Percentiles rank a stretch among this genome's conserved stretches.
Conservation (phyloP, 73 alveolate genomes). For the Paramecium octaurelia region DNA sequence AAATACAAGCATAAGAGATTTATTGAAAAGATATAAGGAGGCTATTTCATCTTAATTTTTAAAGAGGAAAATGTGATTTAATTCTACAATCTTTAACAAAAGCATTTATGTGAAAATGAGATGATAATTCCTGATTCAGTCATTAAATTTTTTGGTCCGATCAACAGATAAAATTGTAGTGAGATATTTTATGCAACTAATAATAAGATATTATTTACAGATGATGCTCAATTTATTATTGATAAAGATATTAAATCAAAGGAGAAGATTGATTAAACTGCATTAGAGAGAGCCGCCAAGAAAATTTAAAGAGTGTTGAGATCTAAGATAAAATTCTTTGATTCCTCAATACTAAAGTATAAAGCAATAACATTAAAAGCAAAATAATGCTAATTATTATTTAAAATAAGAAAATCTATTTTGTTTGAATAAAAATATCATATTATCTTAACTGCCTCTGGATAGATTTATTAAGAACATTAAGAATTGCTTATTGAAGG, state of each 20-base stretch:
- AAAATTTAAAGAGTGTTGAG: neutral
- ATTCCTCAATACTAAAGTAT: neutral
- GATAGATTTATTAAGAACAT: neutral
- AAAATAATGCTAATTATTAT: neutral
- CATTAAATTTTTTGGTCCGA: neutral
- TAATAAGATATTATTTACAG: neutral
- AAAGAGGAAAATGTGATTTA: neutral
- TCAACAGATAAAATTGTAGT: neutral
- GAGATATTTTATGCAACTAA: neutral
- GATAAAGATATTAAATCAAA: neutral
- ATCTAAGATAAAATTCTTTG: neutral
- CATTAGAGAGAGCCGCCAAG: neutral
- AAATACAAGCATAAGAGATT: neutral
- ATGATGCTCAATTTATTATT: neutral
- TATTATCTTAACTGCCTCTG: neutral
- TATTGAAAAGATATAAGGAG: neutral
- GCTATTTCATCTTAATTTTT: neutral
- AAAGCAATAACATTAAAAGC: neutral
- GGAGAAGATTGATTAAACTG: neutral
- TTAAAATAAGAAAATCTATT: neutral
- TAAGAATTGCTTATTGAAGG: neutral
- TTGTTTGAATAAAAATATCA: neutral
- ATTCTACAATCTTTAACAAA: neutral
- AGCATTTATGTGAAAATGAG: neutral
- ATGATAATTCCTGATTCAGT: neutral